phyloP scores from a whole-genome alignment of 1,284 basidiomycete species.

The Sutorius eximius region DNA sequence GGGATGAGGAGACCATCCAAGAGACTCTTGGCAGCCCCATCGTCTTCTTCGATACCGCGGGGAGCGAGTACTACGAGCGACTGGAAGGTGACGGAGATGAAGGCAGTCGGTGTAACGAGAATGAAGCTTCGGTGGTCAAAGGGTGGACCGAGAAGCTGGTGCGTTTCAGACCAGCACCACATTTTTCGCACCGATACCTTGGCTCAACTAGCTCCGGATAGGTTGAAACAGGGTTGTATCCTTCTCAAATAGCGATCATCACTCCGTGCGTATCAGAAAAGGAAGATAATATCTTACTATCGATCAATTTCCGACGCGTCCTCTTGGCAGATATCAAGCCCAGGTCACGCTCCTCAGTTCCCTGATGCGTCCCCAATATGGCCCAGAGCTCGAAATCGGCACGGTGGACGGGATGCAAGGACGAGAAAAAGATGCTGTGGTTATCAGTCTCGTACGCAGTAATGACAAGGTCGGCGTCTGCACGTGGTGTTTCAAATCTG shows the following conservation, averaged over 20 bases:
- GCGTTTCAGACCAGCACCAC: constrained; percentile 28
- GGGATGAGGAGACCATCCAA: constrained; percentile 57
- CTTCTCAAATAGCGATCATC: constrained; percentile 84
- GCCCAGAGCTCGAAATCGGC: constrained; percentile 79
- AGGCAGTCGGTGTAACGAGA: constrained; percentile 89
- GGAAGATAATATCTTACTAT: not conserved
- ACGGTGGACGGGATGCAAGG: constrained; percentile 95
- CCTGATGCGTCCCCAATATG: constrained; percentile 66
- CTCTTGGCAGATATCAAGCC: constrained; percentile 71
- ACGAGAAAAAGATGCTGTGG: constrained; percentile 86
- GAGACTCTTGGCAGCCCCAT: constrained; percentile 77
- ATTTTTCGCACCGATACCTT: not conserved
- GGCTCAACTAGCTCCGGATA: constrained; percentile 32
- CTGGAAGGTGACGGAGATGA: constrained; percentile 69
- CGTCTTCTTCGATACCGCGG: constrained; percentile 93
- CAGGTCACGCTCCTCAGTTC: constrained; percentile 82
- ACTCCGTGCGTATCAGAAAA: constrained; percentile 63
- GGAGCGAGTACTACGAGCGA: constrained; percentile 88
- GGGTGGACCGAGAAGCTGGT: constrained; percentile 82
- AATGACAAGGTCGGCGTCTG: constrained; percentile 63
- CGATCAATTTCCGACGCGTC: constrained; percentile 2
- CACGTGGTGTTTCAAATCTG: constrained; percentile 9
- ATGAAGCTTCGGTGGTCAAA: constrained; percentile 85
- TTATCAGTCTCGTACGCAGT: constrained; percentile 86
- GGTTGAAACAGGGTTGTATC: constrained; percentile 68